Base-by-base conservation (phyloP, 176 grass and related monocot species). In the Hyparrhenia diplandra region DNA sequence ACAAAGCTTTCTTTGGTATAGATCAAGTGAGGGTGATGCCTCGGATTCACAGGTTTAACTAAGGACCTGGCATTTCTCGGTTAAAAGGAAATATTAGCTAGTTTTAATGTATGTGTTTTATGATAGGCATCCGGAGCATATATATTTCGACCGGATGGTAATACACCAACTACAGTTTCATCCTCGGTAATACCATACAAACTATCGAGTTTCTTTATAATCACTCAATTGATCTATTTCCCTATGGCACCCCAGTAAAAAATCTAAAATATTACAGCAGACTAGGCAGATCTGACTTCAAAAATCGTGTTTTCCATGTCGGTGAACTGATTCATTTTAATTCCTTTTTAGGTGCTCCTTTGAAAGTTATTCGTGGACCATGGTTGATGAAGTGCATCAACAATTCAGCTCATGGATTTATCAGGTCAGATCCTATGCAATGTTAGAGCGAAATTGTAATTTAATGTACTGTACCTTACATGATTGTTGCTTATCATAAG, bases 331-430 rank as follows among this genome's bases (percentile, higher is more conserved):
- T 63, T 24, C 23, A 4, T 82, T 82, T 62, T 40, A 63, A 6
- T 41, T 78, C 35, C 18, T 31, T 51, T n/a, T 81, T 54, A 97
- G 94, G 87, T 90, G 36, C 71, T 40, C 2, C 58, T n/a, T n/a
- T 94, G 66, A 97, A 90, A 84, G 62, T 94, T 81, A 86, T 81
- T 76, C 71, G 49, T 55, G 94, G 94, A 51, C 85, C 88, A 67
- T 97, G 52, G 85, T 97, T 85, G 82, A 92, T 82, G 94, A 97
- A 93, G 87, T 97, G 17, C 67, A 91, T 55, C 91, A 97, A 64
- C 86, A 91, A 51, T 97, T 97, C 78, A 94, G 85, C 71, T 86
- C 94, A 41, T 97, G 94, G 94, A 88, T 97, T 80, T 97, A 88
- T 86, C 94, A 97, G 94, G 94, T 97, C 24, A 75, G 59, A 64